These are phyloP conservation scores for Mycena haematopus DNA, from an alignment of 768 basidiomycete species.

Conservation along the genomic window DNA sequence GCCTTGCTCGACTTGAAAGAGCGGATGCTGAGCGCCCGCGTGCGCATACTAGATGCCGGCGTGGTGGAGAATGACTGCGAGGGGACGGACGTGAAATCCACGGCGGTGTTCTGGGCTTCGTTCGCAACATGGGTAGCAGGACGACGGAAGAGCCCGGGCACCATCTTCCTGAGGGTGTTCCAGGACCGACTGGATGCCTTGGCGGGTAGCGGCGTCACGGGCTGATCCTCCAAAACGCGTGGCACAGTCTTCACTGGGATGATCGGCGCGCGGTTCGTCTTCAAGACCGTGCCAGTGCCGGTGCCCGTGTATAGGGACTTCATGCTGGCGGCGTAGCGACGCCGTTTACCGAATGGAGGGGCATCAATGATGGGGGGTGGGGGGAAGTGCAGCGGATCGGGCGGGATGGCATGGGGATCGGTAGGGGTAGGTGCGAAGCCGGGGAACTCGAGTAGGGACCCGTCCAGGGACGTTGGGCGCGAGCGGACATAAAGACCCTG, in stretches of 20 bases:
- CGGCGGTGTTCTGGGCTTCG: not conserved
- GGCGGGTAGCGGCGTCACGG: not conserved
- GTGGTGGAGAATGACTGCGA: not conserved
- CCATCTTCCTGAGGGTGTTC: not conserved
- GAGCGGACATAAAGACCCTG: too few relatives aligned
- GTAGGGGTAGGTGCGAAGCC: too few relatives aligned
- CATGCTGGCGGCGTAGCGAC: slow-evolving; percentile 10
- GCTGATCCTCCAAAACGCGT: not conserved
- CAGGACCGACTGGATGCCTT: not conserved
- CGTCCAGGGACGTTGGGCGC: too few relatives aligned
- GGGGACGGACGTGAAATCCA: not conserved
- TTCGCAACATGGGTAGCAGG: not conserved
- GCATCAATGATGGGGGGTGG: not conserved
- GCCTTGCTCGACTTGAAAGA: slow-evolving; percentile 13
- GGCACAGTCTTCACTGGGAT: not conserved
- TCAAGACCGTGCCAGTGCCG: slow-evolving; percentile 13
- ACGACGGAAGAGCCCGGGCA: slow-evolving; percentile 14
- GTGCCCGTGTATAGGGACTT: not conserved
- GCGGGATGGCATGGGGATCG: too few relatives aligned
- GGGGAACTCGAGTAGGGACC: too few relatives aligned
- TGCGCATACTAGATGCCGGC: not conserved
- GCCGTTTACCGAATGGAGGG: not conserved
- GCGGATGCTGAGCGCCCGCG: slow-evolving; percentile 12
- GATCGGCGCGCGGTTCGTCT: not conserved
- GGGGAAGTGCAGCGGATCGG: not conserved